Conservation (phyloP, 192 early-diverging fungal genomes). For the Fimicolochytrium jonesii region DNA sequence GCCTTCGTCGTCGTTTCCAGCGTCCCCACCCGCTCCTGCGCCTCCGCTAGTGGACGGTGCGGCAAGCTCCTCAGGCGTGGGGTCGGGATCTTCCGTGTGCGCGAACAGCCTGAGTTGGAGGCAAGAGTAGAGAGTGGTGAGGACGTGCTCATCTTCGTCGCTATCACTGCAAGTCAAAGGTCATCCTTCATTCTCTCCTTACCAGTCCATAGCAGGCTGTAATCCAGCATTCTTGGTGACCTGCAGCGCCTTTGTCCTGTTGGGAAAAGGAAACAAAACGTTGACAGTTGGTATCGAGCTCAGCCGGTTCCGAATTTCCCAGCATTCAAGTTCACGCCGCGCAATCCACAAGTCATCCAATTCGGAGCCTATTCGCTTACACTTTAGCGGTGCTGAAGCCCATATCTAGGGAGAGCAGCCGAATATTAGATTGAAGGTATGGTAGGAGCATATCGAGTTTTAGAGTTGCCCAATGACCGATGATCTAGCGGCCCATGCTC, state of each 20-base stretch:
- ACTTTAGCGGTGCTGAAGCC: constrained; percentile 64
- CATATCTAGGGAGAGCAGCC: constrained; percentile 56
- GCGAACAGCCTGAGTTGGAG: constrained; percentile 53
- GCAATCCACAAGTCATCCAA: background rate
- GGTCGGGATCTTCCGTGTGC: constrained; percentile 70
- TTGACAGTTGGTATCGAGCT: too few species aligned
- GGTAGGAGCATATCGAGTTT: background rate
- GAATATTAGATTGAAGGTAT: constrained; percentile 38
- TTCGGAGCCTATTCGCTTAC: constrained; percentile 33
- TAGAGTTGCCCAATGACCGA: background rate
- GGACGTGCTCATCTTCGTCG: background rate
- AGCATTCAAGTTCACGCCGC: too few species aligned
- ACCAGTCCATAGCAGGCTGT: constrained; percentile 84
- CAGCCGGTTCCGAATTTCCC: too few species aligned
- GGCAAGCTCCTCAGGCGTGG: constrained; percentile 33
- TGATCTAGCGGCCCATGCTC: too few species aligned
- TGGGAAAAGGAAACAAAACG: too few species aligned
- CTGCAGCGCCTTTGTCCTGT: constrained; percentile 53
- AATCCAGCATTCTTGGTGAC: constrained; percentile 71
- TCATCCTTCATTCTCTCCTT: background rate
- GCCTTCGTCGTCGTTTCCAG: constrained; percentile 36
- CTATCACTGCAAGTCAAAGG: background rate
- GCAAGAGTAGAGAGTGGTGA: background rate
- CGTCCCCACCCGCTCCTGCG: constrained; percentile 20
- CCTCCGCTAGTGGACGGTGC: constrained; percentile 22